Percentiles rank a stretch among this genome's conserved stretches.
phyloP scores from a whole-genome alignment of 1,284 basidiomycete species.

The Chiua sp. region DNA sequence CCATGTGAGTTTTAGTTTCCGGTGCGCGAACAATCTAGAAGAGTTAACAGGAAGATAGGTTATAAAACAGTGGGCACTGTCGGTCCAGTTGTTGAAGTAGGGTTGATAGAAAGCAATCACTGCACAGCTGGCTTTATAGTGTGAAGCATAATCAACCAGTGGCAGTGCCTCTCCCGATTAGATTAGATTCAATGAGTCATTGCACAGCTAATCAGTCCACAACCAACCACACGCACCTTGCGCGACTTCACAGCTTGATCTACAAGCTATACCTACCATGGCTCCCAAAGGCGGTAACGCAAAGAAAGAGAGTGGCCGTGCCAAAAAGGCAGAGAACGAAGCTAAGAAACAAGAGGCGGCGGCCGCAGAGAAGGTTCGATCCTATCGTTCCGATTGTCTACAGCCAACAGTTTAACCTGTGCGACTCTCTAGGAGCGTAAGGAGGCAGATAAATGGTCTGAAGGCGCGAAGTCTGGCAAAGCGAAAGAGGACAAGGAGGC shows the following conservation, averaged over 20 bases:
- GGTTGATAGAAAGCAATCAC: neutral
- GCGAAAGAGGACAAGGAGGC: conserved; percentile 77
- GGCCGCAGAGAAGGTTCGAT: conserved; percentile 60
- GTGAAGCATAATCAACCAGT: conserved; percentile 24
- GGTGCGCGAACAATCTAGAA: neutral
- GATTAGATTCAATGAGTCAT: conserved; percentile 35
- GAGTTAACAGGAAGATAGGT: neutral
- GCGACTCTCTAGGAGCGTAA: conserved; percentile 62
- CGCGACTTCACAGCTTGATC: conserved; percentile 5
- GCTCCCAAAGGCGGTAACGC: conserved; percentile 86
- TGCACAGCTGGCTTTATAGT: conserved; percentile 17
- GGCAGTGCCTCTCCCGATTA: conserved; percentile 34
- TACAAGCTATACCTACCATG: conserved; percentile 51
- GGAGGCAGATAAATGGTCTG: conserved; percentile 82
- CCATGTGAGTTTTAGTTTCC: conserved; percentile 21
- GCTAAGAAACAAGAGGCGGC: conserved; percentile 72
- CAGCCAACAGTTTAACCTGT: conserved; percentile 4
- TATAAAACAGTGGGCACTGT: neutral
- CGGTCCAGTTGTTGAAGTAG: neutral
- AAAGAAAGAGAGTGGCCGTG: conserved; percentile 88
- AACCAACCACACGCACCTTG: conserved; percentile 2
- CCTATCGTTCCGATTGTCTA: conserved; percentile 4
- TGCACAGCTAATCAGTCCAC: conserved; percentile 11
- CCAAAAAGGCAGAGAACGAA: conserved; percentile 95
- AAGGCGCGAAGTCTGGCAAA: conserved; percentile 70